These are phyloP conservation scores for Annulohypoxylon stygium DNA, from an alignment of 495 filamentous ascomycete genomes.

Conservation along the genomic window DNA sequence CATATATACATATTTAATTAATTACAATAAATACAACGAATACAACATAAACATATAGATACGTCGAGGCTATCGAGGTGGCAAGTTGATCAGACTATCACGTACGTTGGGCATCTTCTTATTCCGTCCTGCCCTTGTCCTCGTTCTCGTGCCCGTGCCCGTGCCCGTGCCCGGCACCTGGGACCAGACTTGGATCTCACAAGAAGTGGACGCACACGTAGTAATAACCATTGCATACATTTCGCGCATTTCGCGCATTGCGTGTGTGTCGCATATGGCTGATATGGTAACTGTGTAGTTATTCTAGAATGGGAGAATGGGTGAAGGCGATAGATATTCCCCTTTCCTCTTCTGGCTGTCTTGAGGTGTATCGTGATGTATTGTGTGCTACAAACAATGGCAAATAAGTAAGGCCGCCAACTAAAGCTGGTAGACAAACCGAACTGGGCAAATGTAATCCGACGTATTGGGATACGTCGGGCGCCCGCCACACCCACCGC, in stretches of 20 bases:
- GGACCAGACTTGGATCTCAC: background rate
- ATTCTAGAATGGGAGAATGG: constrained; percentile 16
- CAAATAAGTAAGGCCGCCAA: constrained; percentile 18
- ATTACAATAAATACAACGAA: too few species aligned
- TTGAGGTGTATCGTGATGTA: background rate
- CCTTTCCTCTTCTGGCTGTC: constrained; percentile 31
- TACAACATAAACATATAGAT: background rate
- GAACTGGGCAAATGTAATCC: constrained; percentile 36
- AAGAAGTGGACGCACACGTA: constrained; percentile 14
- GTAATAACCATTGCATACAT: background rate
- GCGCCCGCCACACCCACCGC: constrained; percentile 39
- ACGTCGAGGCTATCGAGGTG: background rate
- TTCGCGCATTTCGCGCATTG: constrained; percentile 7
- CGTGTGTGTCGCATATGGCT: constrained; percentile 19
- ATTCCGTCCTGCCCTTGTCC: background rate
- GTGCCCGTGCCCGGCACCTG: constrained; percentile 1
- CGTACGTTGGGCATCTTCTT: constrained; percentile 6
- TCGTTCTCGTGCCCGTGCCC: background rate
- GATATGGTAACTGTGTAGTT: background rate
- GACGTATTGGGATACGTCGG: constrained; percentile 38
- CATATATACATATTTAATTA: background rate
- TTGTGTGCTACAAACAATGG: constrained; percentile 22
- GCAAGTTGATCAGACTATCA: constrained; percentile 16
- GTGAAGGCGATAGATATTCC: constrained; percentile 13
- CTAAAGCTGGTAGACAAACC: constrained; percentile 29